Evolutionary conservation across 1,284 basidiomycete species (phyloP).

Genomic region (Irpex sp.): DNA sequence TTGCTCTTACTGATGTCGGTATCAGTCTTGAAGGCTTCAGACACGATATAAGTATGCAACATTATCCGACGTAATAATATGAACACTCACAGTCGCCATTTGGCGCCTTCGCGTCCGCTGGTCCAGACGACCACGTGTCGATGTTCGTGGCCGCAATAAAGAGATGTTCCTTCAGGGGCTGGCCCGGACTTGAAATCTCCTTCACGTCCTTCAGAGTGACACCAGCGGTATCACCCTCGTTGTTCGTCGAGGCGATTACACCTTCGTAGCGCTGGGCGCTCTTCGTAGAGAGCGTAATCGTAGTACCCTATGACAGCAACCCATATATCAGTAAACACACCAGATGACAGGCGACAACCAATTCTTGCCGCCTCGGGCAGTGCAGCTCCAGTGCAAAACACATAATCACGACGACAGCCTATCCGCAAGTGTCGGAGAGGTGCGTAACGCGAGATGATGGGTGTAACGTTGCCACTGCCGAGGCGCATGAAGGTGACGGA

Average conservation of each 20-base stretch:
- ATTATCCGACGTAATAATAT: constrained; percentile 1
- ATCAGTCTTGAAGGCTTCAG: constrained; percentile 83
- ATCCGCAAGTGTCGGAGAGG: background rate
- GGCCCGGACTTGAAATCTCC: constrained; percentile 58
- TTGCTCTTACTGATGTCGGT: constrained; percentile 72
- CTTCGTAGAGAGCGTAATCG: constrained; percentile 68
- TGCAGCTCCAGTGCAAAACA: background rate
- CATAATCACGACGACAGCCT: background rate
- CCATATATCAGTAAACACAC: background rate
- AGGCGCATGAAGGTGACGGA: background rate
- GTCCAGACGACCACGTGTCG: constrained; percentile 68
- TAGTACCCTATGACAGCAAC: constrained; percentile 55
- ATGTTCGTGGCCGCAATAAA: constrained; percentile 72
- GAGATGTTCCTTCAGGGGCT: constrained; percentile 61
- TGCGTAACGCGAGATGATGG: constrained; percentile 1
- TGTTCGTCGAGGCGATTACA: constrained; percentile 55
- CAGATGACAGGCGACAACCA: background rate
- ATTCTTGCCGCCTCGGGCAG: background rate
- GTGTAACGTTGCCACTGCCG: background rate
- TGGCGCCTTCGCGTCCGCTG: constrained; percentile 59
- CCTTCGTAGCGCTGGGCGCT: constrained; percentile 68
- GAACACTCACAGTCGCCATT: constrained; percentile 61
- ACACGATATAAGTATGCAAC: background rate
- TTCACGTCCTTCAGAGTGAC: constrained; percentile 74
- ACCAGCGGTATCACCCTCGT: constrained; percentile 64